Evolutionary conservation across 257 asterid species (phyloP).

Genomic region (Rehmannia glutinosa): DNA sequence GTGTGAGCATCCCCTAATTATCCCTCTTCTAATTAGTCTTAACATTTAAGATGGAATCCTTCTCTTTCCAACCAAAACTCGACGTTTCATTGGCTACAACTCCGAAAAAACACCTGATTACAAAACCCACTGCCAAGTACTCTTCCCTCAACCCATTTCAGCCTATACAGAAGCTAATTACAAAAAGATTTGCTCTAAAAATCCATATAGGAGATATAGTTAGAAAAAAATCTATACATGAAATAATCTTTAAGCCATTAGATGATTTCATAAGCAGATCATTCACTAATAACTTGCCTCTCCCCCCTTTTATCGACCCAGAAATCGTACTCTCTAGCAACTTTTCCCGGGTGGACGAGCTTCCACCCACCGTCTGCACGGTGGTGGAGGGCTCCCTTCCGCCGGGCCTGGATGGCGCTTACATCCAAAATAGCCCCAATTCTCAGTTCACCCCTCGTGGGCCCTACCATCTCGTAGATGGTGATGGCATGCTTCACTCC

Average conservation of each 20-base stretch:
- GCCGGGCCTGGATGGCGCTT: conserved; percentile 43
- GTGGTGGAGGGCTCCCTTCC: conserved; percentile 52
- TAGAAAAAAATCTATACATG: neutral
- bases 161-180: no score
- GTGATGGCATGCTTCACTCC: conserved; percentile 67
- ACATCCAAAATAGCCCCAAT: conserved; percentile 61
- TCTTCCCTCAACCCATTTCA: no score
- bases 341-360: conserved; percentile 46
- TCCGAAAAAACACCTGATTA: conserved; percentile 25
- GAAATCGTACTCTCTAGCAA: conserved; percentile 29
- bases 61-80: conserved; percentile 10
- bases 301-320: conserved; percentile 33
- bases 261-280: conserved; percentile 23
- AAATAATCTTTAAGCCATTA: conserved; percentile 18
- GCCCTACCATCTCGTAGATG: conserved; percentile 50
- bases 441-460: conserved; percentile 57
- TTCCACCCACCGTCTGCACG: conserved; percentile 43
- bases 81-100: conserved; percentile 18
- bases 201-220: no score
- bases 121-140: no score
- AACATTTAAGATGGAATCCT: conserved; percentile 31
- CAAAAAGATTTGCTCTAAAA: no score
- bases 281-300: conserved; percentile 19
- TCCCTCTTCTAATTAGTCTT: no score
- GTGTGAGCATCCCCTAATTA: no score